A percentile compares a stretch with the other conserved stretches of the same genome.
Evolutionary conservation across 2,329 filamentous ascomycete genomes (phyloP).

Genomic region (Trichoderma sp.): DNA sequence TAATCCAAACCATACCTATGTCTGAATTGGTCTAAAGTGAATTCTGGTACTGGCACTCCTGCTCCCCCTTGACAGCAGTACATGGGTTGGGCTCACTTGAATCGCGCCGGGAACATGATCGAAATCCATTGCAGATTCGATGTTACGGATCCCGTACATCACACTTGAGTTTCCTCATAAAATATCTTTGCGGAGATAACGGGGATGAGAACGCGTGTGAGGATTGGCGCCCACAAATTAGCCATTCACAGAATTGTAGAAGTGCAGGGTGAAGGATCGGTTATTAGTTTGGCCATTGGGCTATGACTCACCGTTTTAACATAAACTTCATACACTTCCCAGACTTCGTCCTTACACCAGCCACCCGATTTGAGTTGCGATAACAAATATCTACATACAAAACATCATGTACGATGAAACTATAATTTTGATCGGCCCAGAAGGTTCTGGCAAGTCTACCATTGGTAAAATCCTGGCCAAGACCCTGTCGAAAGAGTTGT

Average conservation of each 20-base stretch:
- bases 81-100: neutral
- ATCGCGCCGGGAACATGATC: neutral
- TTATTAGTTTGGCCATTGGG: neutral
- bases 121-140: neutral
- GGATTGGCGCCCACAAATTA: neutral
- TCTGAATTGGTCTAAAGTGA: neutral
- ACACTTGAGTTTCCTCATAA: too few species aligned
- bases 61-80: neutral
- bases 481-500: slow-evolving; percentile 1
- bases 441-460: slow-evolving; percentile 20
- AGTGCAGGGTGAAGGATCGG: neutral
- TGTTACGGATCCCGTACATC: neutral
- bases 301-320: neutral
- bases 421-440: slow-evolving; percentile 18
- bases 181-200: neutral
- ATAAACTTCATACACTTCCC: neutral
- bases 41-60: neutral
- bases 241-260: neutral
- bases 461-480: slow-evolving; percentile 7
- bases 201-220: neutral
- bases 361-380: neutral
- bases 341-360: neutral
- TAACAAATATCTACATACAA: neutral
- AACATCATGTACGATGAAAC: neutral
- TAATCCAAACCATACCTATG: neutral